Evolutionary conservation across 2,329 filamentous ascomycete genomes (phyloP).

Genomic region (Monilinia vaccinii-corymbosi): DNA sequence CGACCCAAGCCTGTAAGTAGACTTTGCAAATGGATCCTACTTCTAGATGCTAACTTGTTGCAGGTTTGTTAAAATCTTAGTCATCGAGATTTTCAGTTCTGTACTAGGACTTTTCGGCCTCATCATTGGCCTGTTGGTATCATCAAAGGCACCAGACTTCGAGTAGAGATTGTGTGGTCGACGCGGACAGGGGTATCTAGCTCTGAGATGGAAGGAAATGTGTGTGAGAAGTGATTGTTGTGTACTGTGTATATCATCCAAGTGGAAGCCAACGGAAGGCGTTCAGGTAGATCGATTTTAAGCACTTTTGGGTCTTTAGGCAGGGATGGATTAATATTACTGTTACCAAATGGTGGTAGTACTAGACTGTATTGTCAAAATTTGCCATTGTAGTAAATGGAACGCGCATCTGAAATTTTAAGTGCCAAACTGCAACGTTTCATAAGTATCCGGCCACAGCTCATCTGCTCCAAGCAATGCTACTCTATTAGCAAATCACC

Average conservation of each 20-base stretch:
- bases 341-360: constrained; percentile 12
- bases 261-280: constrained; percentile 13
- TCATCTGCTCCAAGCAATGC: neutral
- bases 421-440: neutral
- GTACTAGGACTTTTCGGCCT: constrained; percentile 93
- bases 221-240: constrained; percentile 8
- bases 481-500: neutral
- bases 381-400: constrained; percentile 10
- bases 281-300: constrained; percentile 20
- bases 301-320: constrained; percentile 10
- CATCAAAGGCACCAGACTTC: constrained; percentile 74
- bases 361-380: constrained; percentile 25
- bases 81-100: constrained; percentile 98
- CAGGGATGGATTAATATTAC: constrained; percentile 12
- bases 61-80: constrained; percentile 96
- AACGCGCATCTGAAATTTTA: neutral
- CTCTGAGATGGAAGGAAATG: neutral
- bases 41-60: constrained; percentile 13
- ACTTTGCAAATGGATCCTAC: neutral
- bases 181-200: neutral
- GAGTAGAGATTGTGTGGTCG: constrained; percentile 5
- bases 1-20: constrained; percentile 72
- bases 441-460: neutral
- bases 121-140: constrained; percentile 85
- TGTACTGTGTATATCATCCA: constrained; percentile 20